A percentile compares a stretch with the other conserved stretches of the same genome.
These are phyloP conservation scores for Aspergillus carlsbadensis DNA, from an alignment of 495 filamentous ascomycete genomes.

Conservation along the genomic window DNA sequence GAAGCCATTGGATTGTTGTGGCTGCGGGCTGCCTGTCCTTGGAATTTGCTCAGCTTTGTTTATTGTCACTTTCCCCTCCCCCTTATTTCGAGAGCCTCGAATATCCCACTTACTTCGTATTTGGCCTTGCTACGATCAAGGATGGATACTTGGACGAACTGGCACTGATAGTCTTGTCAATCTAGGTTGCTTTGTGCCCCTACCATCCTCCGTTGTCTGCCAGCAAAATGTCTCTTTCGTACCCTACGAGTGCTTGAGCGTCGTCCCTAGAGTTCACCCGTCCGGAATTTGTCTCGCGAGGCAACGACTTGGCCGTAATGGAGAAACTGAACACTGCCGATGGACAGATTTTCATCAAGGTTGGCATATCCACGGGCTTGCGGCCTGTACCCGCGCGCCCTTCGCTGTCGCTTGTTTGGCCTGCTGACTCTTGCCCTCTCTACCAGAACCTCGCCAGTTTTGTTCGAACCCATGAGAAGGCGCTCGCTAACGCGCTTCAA, in stretches of 20 bases:
- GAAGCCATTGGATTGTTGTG: constrained; percentile 14
- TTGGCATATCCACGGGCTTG: constrained; percentile 34
- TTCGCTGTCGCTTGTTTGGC: neutral
- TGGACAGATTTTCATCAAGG: constrained; percentile 87
- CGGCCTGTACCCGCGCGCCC: neutral
- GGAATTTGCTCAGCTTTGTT: constrained; percentile 15
- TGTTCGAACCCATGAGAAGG: constrained; percentile 96
- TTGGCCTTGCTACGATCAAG: neutral
- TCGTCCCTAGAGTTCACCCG: constrained; percentile 38
- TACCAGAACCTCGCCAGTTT: constrained; percentile 86
- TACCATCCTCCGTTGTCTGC: constrained; percentile 21
- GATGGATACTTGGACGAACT: neutral
- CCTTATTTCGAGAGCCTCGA: neutral
- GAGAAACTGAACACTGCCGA: constrained; percentile 68
- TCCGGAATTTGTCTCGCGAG: constrained; percentile 26
- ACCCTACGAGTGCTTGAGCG: constrained; percentile 34
- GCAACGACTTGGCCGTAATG: constrained; percentile 36
- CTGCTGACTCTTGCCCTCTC: constrained; percentile 10
- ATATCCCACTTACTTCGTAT: neutral
- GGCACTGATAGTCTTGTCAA: constrained; percentile 6
- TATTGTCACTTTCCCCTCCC: constrained; percentile 11
- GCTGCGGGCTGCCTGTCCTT: constrained; percentile 1
- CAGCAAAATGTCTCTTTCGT: constrained; percentile 42
- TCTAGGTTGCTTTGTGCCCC: constrained; percentile 14
- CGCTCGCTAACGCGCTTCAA: constrained; percentile 92